These are phyloP conservation scores for Tetracladium maxilliforme DNA, from an alignment of 2,329 filamentous ascomycete genomes.

Conservation along the genomic window DNA sequence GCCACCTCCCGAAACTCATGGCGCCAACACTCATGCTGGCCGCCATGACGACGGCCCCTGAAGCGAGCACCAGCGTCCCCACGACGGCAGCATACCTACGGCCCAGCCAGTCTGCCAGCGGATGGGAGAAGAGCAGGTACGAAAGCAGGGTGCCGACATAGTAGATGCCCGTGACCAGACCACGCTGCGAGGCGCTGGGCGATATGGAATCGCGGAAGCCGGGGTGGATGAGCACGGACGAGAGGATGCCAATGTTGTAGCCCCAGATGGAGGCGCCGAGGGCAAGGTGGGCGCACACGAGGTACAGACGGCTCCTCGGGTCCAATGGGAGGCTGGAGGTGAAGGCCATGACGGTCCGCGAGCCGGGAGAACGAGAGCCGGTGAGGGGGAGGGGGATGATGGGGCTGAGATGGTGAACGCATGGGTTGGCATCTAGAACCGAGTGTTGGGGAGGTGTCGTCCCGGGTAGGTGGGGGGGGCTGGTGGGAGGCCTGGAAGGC, in stretches of 20 bases:
- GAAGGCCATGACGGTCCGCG: no score
- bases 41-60: conserved; percentile 33
- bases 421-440: no score
- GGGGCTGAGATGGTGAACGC: no score
- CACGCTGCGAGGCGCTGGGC: conserved; percentile 28
- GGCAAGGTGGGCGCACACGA: conserved; percentile 34
- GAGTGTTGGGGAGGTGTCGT: no score
- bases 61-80: conserved; percentile 27
- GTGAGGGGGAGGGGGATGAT: no score
- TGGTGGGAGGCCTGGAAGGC: no score
- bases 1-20: conserved; percentile 33
- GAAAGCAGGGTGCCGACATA: conserved; percentile 40
- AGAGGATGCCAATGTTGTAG: conserved; percentile 42
- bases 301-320: conserved; percentile 30
- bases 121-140: conserved; percentile 38
- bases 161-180: conserved; percentile 39
- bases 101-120: conserved; percentile 32
- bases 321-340: no score
- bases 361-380: no score
- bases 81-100: conserved; percentile 32
- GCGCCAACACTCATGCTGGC: conserved; percentile 23
- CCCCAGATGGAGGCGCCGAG: conserved; percentile 42
- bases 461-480: no score
- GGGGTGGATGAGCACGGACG: conserved; percentile 37
- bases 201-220: conserved; percentile 33